Evolutionary conservation across 2,329 filamentous ascomycete species (phyloP), one percentile per base, ranked within the genome.

Genomic region (Chaetomiaceae sp.): DNA sequence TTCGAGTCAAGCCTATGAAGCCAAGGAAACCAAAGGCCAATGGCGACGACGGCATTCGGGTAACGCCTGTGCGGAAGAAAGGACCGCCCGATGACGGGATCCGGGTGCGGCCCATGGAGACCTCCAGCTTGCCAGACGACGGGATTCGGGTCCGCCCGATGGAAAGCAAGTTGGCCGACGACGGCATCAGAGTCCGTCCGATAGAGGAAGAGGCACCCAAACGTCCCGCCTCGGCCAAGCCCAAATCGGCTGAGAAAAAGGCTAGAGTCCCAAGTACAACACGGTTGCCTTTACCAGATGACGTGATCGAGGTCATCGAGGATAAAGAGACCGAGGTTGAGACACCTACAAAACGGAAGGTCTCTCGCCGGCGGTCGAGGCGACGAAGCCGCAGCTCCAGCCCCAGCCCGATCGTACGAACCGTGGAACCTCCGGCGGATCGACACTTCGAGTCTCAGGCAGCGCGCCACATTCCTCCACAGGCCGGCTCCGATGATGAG

Each of bases 101-200:
- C 30, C 52, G 55, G 2, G 52, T 57, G 19, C 45, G 41, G n/a
- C 46, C 55, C 17, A 40, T 53, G 3, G 52, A 55, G 3, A 50
- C 41, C n/a, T n/a, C n/a, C 16, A 46, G 17, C 2, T 1, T 41
- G 8, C 39, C 58, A 10, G 58, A 65, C 38, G 58, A 70, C 50
- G 55, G 58, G 5, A 61, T 64, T 34, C 68, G 74, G 17, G 68
- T 78, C 17, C 70, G 59, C 9, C 71, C 76, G 1, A 30, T 62
- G 6, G 50, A 53, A 17, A 50, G 35, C 4, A 31, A 33, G 10
- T 8, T 41, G 10, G 34, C 44, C 7, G 58, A 67, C 25, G 66
- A 68, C 50, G 59, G 60, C 1, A 62, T 57, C 10, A 20, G 41
- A 31, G 30, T 43, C 3, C 38, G 27, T 6, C 31, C 53, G 3